A percentile compares a stretch with the other conserved stretches of the same genome.
These are phyloP conservation scores for Salvia sclarea DNA, from an alignment of 305 asterid species.

Conservation along the genomic window DNA sequence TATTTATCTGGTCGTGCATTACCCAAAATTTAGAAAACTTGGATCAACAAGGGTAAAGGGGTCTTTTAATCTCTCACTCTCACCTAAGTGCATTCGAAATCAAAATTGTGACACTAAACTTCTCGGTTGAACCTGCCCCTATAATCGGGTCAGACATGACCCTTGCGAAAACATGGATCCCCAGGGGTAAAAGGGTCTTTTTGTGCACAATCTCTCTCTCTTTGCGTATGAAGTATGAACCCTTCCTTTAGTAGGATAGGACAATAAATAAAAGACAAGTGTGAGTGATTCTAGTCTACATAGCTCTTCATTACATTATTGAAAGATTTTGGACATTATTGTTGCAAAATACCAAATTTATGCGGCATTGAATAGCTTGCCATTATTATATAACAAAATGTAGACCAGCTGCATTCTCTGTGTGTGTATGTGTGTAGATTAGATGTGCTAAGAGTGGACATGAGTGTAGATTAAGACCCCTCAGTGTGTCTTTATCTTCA, in stretches of 20 bases:
- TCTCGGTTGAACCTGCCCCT: not conserved
- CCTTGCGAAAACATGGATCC: not conserved
- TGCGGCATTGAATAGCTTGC: not conserved
- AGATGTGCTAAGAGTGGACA: conserved; percentile 27
- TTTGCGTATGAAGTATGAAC: not conserved
- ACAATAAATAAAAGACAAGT: not conserved
- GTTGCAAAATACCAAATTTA: not conserved
- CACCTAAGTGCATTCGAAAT: too few relatives aligned
- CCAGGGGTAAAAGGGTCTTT: not conserved
- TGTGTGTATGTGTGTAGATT: not conserved
- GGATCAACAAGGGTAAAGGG: not conserved
- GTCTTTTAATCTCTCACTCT: too few relatives aligned
- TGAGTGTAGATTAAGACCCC: conserved; percentile 40
- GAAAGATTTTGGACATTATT: not conserved
- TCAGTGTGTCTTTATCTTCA: conserved; percentile 45
- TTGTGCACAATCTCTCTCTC: too few relatives aligned
- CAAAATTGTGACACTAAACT: too few relatives aligned
- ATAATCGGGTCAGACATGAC: not conserved
- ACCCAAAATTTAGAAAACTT: not conserved
- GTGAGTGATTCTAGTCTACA: not conserved
- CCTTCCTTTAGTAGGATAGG: not conserved
- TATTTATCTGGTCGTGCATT: not conserved
- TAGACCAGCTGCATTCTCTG: not conserved
- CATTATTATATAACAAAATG: not conserved
- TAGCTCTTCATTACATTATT: not conserved